Conservation (phyloP, 139 green algal species). For the Chlamydomonas eustigma region DNA sequence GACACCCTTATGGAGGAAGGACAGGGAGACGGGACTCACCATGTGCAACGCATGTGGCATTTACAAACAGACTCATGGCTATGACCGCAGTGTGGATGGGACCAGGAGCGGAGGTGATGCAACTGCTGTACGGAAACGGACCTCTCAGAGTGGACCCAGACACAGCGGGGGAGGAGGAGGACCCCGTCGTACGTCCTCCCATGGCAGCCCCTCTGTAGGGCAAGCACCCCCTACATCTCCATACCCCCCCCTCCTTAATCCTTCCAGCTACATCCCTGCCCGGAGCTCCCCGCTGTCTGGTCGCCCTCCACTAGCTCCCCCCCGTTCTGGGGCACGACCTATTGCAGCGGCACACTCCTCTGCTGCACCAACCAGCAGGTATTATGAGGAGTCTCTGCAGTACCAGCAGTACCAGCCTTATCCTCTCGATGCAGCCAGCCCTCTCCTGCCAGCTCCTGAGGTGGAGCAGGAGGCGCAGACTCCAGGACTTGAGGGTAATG, state of each 20-base stretch:
- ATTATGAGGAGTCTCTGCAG: slow-evolving; percentile 2
- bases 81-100: slow-evolving; percentile 20
- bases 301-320: not conserved
- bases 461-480: no score
- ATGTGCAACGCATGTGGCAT: slow-evolving; percentile 42
- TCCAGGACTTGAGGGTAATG: not conserved
- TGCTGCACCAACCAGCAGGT: not conserved
- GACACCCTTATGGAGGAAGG: slow-evolving; percentile 50
- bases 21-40: slow-evolving; percentile 25
- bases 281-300: not conserved
- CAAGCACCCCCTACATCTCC: not conserved
- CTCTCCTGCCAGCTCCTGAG: not conserved
- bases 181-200: not conserved
- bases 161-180: no score
- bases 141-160: not conserved
- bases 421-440: not conserved
- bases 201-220: not conserved
- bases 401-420: not conserved
- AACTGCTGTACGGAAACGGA: not conserved
- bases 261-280: not conserved
- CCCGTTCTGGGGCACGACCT: not conserved
- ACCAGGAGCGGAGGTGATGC: not conserved
- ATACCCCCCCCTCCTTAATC: not conserved
- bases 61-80: slow-evolving; percentile 50
- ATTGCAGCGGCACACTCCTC: not conserved